Evolutionary conservation across 768 basidiomycete species (phyloP), one percentile per base, ranked within the genome.

Genomic region (Gymnopilus junonius): DNA sequence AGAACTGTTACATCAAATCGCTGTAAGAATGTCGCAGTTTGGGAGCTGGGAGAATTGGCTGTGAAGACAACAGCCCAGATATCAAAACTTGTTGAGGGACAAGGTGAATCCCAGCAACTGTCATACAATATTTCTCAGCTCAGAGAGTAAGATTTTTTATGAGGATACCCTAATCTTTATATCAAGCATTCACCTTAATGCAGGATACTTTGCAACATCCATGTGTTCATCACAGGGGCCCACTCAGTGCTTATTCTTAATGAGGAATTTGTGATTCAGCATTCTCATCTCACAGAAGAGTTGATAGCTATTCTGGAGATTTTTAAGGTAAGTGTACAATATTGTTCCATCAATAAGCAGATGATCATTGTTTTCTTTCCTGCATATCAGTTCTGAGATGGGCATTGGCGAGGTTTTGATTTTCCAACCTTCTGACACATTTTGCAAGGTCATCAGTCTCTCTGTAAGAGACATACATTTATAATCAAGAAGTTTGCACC

Each of bases 401-500:
- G 35, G 15, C 35, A 14, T 14, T 27, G 1, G 3, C 21, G 21
- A 46, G 45, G 8, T 14, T 35, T 35, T 35, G 35, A 11, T 35
- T 11, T 35, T 2, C 7, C 21, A 8, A 11, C 14, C 15, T 25
- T 46, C 53, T 55, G n/a, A 55, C 11, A 7, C 29, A n/a, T n/a
- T 20, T 23, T 15, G 8, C 20, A 27, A 62, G 60, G 40, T 62
- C 23, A 42, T 40, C 8, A 54, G 60, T 35, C 60, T 62, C 21
- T 62, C 60, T 27, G 60, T 62, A 62, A 20, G 40, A 14, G 17
- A 11, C n/a, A 14, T 35, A 8, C 1, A 25, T 32, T 17, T 15
- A 20, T 32, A 6, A n/a, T n/a, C n/a, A n/a, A n/a, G n/a, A n/a
- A n/a, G n/a, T n/a, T n/a, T n/a, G 15, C 10, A 3, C 45, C 23